These are phyloP conservation scores for Syzygium oleosum DNA, from an alignment of 345 rosid species.

Conservation along the genomic window DNA sequence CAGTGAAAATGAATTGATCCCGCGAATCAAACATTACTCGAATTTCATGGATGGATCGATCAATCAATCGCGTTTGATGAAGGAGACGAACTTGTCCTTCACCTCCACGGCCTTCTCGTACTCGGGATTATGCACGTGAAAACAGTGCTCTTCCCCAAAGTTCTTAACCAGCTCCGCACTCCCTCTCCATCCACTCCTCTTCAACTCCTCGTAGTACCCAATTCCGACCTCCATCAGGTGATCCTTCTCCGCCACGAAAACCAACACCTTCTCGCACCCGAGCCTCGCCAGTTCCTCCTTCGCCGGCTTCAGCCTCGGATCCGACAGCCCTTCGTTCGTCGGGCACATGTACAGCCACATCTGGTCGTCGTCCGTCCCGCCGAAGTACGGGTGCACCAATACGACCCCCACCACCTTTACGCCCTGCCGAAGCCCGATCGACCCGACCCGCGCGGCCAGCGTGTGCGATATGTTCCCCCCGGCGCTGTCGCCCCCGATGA, in stretches of 20 bases:
- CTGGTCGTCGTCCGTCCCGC: constrained; percentile 8
- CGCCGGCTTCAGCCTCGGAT: constrained; percentile 28
- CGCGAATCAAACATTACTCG: background rate
- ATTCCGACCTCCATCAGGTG: constrained; percentile 8
- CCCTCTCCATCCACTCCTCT: constrained; percentile 8
- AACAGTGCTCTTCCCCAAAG: background rate
- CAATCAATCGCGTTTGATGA: too few relatives aligned
- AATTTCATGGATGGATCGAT: background rate
- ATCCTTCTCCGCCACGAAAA: constrained; percentile 31
- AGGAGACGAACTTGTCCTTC: too few relatives aligned
- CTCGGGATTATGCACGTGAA: background rate
- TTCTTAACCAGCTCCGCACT: constrained; percentile 1
- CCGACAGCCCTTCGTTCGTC: constrained; percentile 14
- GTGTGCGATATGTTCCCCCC: constrained; percentile 30
- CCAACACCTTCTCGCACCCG: constrained; percentile 24
- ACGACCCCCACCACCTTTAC: constrained; percentile 8
- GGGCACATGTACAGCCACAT: constrained; percentile 20
- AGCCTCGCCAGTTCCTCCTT: constrained; percentile 17
- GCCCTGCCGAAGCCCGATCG: constrained; percentile 2
- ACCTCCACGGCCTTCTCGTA: background rate
- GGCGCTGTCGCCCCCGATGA: constrained; percentile 27
- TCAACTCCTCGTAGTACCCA: constrained; percentile 2
- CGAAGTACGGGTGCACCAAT: constrained; percentile 31
- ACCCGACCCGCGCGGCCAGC: constrained; percentile 11
- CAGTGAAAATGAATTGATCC: background rate